These are phyloP conservation scores for Skeletonema grethae DNA, from an alignment of 108 stramenopile species.

Conservation along the genomic window DNA sequence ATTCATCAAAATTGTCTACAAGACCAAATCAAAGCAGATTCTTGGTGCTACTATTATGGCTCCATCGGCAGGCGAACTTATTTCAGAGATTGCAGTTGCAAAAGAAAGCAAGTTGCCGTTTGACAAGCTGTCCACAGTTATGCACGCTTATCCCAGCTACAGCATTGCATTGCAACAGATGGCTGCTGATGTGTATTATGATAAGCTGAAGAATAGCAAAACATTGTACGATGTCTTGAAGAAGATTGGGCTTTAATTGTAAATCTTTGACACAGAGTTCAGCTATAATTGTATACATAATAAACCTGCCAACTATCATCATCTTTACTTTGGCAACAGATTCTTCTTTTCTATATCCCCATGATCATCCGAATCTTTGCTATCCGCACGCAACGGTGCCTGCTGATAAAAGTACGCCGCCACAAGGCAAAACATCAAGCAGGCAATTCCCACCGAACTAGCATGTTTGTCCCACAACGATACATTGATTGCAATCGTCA, in stretches of 20 bases:
- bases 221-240: conserved; percentile 50
- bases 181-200: conserved; percentile 67
- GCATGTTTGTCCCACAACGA: conserved; percentile 69
- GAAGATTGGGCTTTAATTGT: conserved; percentile 45
- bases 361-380: conserved; percentile 43
- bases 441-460: conserved; percentile 47
- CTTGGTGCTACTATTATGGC: conserved; percentile 66
- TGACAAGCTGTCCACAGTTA: conserved; percentile 57
- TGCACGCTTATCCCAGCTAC: conserved; percentile 68
- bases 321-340: conserved; percentile 39
- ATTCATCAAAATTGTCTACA: conserved; percentile 61
- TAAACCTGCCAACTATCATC: neutral
- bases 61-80: conserved; percentile 66
- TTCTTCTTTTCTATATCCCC: conserved; percentile 9
- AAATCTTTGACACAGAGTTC: neutral
- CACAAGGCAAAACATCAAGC: conserved; percentile 55
- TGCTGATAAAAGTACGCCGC: conserved; percentile 69
- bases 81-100: conserved; percentile 59
- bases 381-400: conserved; percentile 54
- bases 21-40: conserved; percentile 35
- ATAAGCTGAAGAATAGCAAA: conserved; percentile 41
- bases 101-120: conserved; percentile 46
- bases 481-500: conserved; percentile 63
- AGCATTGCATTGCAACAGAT: conserved; percentile 59
- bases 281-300: neutral